A percentile compares a stretch with the other conserved stretches of the same genome.
Evolutionary conservation across 2,329 filamentous ascomycete species (phyloP).

Genomic region (Thelonectria discophora): DNA sequence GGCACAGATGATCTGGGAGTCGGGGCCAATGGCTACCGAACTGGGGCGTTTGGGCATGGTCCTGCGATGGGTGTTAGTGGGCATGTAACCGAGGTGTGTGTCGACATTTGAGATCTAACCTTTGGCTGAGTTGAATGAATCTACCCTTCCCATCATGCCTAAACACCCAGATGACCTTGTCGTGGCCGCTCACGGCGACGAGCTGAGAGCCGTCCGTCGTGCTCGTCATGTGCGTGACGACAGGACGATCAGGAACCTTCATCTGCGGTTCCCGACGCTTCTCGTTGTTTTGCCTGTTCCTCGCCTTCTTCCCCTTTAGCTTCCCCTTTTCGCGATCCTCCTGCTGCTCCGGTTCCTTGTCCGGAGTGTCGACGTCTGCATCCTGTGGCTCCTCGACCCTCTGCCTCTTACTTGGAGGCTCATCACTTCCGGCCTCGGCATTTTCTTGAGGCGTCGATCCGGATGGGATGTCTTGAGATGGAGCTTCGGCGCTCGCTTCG

Average conservation of each 20-base stretch:
- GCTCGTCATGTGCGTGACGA: conserved; percentile 73
- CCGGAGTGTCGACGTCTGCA: conserved; percentile 33
- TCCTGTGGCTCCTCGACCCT: conserved; percentile 41
- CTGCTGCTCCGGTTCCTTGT: conserved; percentile 24
- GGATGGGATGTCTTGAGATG: conserved; percentile 26
- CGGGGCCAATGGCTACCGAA: conserved; percentile 74
- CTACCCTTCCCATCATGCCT: conserved; percentile 68
- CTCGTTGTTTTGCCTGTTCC: conserved; percentile 42
- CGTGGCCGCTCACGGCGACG: conserved; percentile 84
- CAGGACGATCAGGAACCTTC: conserved; percentile 61
- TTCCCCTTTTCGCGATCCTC: conserved; percentile 34
- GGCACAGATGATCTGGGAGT: conserved; percentile 79
- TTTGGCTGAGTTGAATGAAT: conserved; percentile 74
- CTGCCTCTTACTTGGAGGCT: conserved; percentile 51
- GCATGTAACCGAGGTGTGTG: background rate
- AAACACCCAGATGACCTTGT: conserved; percentile 90
- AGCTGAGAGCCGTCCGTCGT: conserved; percentile 73
- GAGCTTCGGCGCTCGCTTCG: conserved; percentile 29
- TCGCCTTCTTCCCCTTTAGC: conserved; percentile 44
- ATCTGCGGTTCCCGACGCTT: conserved; percentile 34
- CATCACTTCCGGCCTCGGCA: conserved; percentile 35
- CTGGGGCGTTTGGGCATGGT: conserved; percentile 90
- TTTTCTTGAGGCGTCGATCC: conserved; percentile 12
- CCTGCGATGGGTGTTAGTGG: conserved; percentile 56
- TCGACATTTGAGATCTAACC: conserved; percentile 56